Evolutionary conservation across 176 grass and related monocot species (phyloP).

Genomic region (Aegilops speltoides): DNA sequence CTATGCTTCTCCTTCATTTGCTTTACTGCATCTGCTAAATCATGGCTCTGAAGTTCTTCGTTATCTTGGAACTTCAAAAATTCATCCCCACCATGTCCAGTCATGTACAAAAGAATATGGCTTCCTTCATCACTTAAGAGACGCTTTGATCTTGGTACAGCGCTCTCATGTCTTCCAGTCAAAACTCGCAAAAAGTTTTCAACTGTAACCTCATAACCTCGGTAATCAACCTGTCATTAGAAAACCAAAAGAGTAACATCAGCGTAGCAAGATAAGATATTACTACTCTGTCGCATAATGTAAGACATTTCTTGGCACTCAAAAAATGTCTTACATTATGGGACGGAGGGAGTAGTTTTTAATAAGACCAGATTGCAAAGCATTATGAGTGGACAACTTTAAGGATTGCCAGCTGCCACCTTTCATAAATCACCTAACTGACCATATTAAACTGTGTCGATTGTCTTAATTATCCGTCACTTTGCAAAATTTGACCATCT

Average conservation of each 20-base stretch:
- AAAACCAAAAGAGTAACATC: slow-evolving; percentile 10
- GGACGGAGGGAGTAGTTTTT: background rate
- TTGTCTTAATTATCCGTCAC: background rate
- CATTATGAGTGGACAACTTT: background rate
- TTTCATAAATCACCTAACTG: background rate
- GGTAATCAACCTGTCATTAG: slow-evolving; percentile 80
- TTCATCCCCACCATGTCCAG: slow-evolving; percentile 97
- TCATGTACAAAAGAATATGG: slow-evolving; percentile 98
- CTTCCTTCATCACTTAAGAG: slow-evolving; percentile 98
- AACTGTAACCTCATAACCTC: slow-evolving; percentile 96
- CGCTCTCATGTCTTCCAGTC: slow-evolving; percentile 76
- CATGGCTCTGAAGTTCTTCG: slow-evolving; percentile 97
- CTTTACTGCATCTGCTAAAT: slow-evolving; percentile 97
- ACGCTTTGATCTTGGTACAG: slow-evolving; percentile 90
- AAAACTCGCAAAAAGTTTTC: slow-evolving; percentile 92
- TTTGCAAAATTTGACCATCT: background rate
- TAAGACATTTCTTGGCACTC: no score
- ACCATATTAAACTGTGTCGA: background rate
- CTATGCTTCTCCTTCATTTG: slow-evolving; percentile 98
- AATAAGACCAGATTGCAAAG: background rate
- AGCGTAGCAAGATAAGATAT: background rate
- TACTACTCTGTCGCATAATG: background rate
- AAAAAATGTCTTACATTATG: no score
- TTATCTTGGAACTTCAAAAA: slow-evolving; percentile 99
- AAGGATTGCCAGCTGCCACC: background rate